Conservation (phyloP, 2,329 filamentous ascomycete species). For the Colletotrichum euphorbiae region DNA sequence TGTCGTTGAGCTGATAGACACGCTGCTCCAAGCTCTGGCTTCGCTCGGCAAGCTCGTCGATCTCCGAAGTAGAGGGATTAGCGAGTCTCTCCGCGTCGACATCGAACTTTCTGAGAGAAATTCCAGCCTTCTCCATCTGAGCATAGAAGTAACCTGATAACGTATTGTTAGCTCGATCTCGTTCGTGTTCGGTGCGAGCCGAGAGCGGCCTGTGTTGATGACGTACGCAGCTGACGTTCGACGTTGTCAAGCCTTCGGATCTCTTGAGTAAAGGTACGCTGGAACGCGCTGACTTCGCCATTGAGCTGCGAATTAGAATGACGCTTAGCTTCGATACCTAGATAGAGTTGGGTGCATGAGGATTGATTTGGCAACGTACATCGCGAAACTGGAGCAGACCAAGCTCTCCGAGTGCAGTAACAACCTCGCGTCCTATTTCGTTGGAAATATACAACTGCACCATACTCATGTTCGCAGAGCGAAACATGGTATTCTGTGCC, state of each 20-base stretch:
- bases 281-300: constrained; percentile 91
- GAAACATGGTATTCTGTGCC: constrained; percentile 93
- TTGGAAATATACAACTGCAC: constrained; percentile 99
- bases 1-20: constrained; percentile 92
- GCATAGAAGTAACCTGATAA: constrained; percentile 85
- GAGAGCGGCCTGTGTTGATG: constrained; percentile 32
- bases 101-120: constrained; percentile 88
- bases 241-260: constrained; percentile 98
- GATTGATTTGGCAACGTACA: constrained; percentile 66
- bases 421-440: constrained; percentile 97
- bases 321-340: constrained; percentile 39
- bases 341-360: constrained; percentile 31
- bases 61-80: constrained; percentile 90
- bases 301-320: constrained; percentile 76
- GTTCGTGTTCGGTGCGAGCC: constrained; percentile 9
- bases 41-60: constrained; percentile 93
- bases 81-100: constrained; percentile 90
- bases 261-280: constrained; percentile 96
- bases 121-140: constrained; percentile 94
- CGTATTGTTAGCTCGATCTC: constrained; percentile 46
- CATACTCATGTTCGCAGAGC: constrained; percentile 99
- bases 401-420: constrained; percentile 95
- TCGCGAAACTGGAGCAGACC: constrained; percentile 97
- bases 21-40: constrained; percentile 93
- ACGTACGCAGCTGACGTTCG: constrained; percentile 93